Evolutionary conservation across 345 rosid species (phyloP).

Genomic region (Salix arbutifolia): DNA sequence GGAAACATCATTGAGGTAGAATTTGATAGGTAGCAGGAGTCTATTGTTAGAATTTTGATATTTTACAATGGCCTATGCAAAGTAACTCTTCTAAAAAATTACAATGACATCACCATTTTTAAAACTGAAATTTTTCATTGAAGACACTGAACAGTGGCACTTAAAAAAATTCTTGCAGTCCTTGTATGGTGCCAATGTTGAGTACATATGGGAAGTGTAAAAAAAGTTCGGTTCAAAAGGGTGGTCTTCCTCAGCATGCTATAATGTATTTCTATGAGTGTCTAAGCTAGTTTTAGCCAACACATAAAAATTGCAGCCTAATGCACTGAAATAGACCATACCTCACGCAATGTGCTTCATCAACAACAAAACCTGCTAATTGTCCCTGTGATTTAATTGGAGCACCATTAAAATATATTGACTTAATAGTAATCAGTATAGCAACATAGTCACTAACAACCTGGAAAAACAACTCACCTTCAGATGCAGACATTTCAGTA

Average conservation of each 20-base stretch:
- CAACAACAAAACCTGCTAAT: constrained; percentile 78
- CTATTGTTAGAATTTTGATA: too few species aligned
- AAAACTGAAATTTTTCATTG: too few species aligned
- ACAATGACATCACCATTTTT: too few species aligned
- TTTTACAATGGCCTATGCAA: too few species aligned
- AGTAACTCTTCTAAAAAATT: too few species aligned
- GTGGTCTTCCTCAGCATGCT: neutral
- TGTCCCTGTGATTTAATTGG: constrained; percentile 44
- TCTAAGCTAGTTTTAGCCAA: neutral
- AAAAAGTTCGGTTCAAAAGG: neutral
- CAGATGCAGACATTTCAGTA: constrained; percentile 50
- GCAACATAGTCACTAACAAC: neutral
- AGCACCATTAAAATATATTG: constrained; percentile 2
- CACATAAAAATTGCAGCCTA: neutral
- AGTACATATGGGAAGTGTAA: neutral
- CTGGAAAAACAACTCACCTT: constrained; percentile 43
- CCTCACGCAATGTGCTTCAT: constrained; percentile 97
- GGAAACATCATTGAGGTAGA: constrained; percentile 12
- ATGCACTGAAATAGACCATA: constrained; percentile 11
- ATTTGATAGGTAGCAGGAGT: neutral
- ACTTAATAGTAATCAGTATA: neutral
- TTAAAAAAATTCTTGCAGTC: too few species aligned
- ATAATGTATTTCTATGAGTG: neutral
- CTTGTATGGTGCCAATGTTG: neutral
- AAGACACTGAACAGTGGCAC: too few species aligned